Evolutionary conservation across 2,329 filamentous ascomycete genomes (phyloP).

Genomic region (Aureobasidium vineae): DNA sequence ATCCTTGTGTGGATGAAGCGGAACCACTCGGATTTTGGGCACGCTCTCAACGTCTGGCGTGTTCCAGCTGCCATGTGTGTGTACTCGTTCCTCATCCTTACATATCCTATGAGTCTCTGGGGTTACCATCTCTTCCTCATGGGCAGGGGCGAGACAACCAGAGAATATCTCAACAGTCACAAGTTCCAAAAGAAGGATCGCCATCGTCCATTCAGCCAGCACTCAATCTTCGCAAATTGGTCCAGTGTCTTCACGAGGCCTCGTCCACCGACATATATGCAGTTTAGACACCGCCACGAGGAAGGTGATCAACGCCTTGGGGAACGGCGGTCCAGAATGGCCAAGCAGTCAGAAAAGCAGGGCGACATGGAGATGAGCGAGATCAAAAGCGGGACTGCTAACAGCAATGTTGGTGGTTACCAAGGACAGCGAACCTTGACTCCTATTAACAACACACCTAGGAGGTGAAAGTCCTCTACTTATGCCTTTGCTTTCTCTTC

Average conservation of each 20-base stretch:
- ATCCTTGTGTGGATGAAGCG: slow-evolving; percentile 68
- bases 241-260: slow-evolving; percentile 77
- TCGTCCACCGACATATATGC: slow-evolving; percentile 81
- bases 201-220: slow-evolving; percentile 85
- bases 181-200: slow-evolving; percentile 92
- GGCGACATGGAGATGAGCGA: slow-evolving; percentile 70
- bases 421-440: slow-evolving; percentile 34
- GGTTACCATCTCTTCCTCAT: slow-evolving; percentile 91
- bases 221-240: slow-evolving; percentile 73
- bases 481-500: background rate
- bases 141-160: slow-evolving; percentile 86
- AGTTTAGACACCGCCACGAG: slow-evolving; percentile 74
- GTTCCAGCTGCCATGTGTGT: slow-evolving; percentile 77
- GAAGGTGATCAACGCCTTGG: slow-evolving; percentile 84
- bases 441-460: slow-evolving; percentile 31
- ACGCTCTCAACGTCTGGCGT: slow-evolving; percentile 67
- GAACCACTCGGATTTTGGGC: slow-evolving; percentile 64
- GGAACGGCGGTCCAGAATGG: slow-evolving; percentile 47
- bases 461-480: background rate
- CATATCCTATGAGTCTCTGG: slow-evolving; percentile 81
- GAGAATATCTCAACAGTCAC: slow-evolving; percentile 93
- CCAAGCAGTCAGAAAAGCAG: slow-evolving; percentile 53
- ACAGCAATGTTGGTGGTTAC: slow-evolving; percentile 34
- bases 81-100: slow-evolving; percentile 69
- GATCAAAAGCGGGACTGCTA: slow-evolving; percentile 30